A percentile compares a stretch with the other conserved stretches of the same genome.
phyloP scores from a whole-genome alignment of 352 stramenopile species.

The Globisporangium yorkense region DNA sequence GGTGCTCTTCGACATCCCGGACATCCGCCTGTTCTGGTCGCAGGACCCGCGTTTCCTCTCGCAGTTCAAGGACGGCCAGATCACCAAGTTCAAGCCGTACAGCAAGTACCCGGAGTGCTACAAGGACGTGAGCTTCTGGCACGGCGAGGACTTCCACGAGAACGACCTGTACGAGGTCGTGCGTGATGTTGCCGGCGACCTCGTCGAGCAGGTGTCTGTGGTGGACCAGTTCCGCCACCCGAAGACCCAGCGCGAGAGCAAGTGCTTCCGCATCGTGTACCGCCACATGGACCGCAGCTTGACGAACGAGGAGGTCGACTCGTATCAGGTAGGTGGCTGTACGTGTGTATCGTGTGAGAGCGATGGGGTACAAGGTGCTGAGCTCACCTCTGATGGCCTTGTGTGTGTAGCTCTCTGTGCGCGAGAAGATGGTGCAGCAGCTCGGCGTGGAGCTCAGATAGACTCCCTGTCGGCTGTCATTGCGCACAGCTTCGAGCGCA shows the following conservation, averaged over 20 bases:
- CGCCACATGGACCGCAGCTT: slow-evolving; percentile 98
- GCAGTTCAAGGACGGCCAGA: slow-evolving; percentile 90
- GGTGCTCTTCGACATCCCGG: slow-evolving; percentile 98
- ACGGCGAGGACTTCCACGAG: slow-evolving; percentile 83
- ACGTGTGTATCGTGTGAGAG: neutral
- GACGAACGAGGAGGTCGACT: slow-evolving; percentile 98
- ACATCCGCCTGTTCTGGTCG: slow-evolving; percentile 99
- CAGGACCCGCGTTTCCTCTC: slow-evolving; percentile 92
- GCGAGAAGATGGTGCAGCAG: slow-evolving; percentile 63
- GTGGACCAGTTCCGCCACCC: slow-evolving; percentile 98
- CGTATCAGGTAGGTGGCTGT: slow-evolving; percentile 77
- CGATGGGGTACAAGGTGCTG: neutral
- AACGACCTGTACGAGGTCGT: slow-evolving; percentile 99
- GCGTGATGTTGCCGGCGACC: slow-evolving; percentile 93
- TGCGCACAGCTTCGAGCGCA: neutral
- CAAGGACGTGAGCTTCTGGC: slow-evolving; percentile 99
- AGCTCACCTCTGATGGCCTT: neutral
- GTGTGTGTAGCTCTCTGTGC: slow-evolving; percentile 47
- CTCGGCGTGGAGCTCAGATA: slow-evolving; percentile 92
- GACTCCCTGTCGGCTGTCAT: neutral
- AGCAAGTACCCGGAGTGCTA: slow-evolving; percentile 98
- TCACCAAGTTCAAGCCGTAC: slow-evolving; percentile 97
- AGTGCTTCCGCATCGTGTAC: slow-evolving; percentile 99
- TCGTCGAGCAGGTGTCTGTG: slow-evolving; percentile 89
- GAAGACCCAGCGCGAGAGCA: slow-evolving; percentile 93